A percentile compares a stretch with the other conserved stretches of the same genome.
Evolutionary conservation across 2,329 filamentous ascomycete species (phyloP).

Genomic region (Fusarium sp.): DNA sequence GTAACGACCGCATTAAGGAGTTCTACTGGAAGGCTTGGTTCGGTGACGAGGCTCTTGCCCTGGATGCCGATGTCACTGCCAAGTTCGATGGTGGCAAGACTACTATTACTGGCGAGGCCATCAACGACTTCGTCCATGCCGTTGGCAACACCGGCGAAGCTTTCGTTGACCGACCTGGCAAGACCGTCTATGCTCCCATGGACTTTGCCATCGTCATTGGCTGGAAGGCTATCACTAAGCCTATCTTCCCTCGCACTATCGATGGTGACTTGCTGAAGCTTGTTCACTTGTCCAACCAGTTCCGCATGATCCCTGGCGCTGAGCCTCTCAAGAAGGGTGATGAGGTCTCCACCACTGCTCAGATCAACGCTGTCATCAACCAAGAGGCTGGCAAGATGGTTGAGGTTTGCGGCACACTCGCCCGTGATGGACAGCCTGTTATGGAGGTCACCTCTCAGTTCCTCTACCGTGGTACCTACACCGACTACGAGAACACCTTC

Average conservation of each 20-base stretch:
- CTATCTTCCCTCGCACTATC: constrained; percentile 96
- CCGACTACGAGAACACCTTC: constrained; percentile 98
- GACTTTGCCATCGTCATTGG: constrained; percentile 98
- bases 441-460: constrained; percentile 99
- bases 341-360: constrained; percentile 89
- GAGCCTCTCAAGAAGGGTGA: constrained; percentile 97
- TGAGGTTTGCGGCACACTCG: constrained; percentile 98
- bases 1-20: constrained; percentile 98
- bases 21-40: constrained; percentile 99
- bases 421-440: constrained; percentile 82
- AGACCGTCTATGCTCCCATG: constrained; percentile 96
- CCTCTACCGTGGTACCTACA: constrained; percentile 92
- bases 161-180: constrained; percentile 94
- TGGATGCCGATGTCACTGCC: constrained; percentile 86
- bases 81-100: constrained; percentile 91
- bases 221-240: constrained; percentile 99
- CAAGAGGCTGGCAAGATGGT: constrained; percentile 99
- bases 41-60: constrained; percentile 84
- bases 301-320: constrained; percentile 97
- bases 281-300: constrained; percentile 95
- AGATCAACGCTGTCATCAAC: constrained; percentile 98
- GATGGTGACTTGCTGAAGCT: constrained; percentile 96
- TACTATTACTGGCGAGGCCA: constrained; percentile 89
- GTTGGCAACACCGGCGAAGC: constrained; percentile 98
- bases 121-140: constrained; percentile 99